These are phyloP conservation scores for Monosporozyma solicola DNA, from an alignment of 805 yeast species.

Conservation along the genomic window DNA sequence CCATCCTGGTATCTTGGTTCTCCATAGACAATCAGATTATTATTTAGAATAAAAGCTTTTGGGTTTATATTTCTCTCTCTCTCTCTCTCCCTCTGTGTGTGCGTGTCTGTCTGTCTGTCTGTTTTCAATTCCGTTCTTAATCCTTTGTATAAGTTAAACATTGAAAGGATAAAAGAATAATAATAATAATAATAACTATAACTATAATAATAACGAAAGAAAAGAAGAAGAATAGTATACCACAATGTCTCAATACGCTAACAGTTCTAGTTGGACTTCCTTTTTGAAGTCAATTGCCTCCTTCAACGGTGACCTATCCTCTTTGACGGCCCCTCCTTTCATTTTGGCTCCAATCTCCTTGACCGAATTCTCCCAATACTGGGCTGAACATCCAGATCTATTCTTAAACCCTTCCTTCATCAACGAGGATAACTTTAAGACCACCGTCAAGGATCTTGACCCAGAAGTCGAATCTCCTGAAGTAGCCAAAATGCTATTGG, in stretches of 20 bases:
- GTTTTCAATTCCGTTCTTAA: too few relatives aligned
- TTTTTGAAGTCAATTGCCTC: constrained; percentile 87
- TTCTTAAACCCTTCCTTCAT: constrained; percentile 61
- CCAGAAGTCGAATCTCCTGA: constrained; percentile 38
- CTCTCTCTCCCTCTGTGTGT: too few relatives aligned
- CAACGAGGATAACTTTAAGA: constrained; percentile 12
- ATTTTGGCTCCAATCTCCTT: constrained; percentile 85
- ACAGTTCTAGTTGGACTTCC: constrained; percentile 71
- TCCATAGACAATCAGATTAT: too few relatives aligned
- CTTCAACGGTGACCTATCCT: constrained; percentile 87
- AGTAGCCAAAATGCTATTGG: constrained; percentile 56
- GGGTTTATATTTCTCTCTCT: too few relatives aligned
- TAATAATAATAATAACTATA: too few relatives aligned
- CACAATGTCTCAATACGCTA: constrained; percentile 30
- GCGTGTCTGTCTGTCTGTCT: too few relatives aligned
- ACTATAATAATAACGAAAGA: neutral
- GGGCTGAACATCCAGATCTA: constrained; percentile 90
- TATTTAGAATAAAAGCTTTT: too few relatives aligned
- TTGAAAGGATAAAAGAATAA: too few relatives aligned
- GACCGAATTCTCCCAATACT: constrained; percentile 86
- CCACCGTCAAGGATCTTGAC: constrained; percentile 6
- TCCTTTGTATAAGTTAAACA: too few relatives aligned
- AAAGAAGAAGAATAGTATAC: neutral
- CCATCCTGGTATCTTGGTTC: too few relatives aligned
- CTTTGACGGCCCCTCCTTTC: constrained; percentile 96